These are phyloP conservation scores for Capsicum baccatum DNA, from an alignment of 257 asterid species.

Conservation along the genomic window DNA sequence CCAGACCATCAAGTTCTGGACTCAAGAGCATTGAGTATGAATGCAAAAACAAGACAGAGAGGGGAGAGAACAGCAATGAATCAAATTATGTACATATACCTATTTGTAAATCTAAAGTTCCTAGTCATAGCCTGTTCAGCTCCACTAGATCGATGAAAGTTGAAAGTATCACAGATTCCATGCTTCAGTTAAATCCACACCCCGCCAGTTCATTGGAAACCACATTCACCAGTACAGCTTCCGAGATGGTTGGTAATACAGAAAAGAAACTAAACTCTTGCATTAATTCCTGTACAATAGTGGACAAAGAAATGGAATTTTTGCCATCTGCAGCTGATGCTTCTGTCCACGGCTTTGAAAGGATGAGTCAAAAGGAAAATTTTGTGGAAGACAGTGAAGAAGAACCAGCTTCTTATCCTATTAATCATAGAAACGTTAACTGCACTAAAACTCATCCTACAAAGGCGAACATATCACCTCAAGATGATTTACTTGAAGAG, in stretches of 20 bases:
- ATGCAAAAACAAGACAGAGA: slow-evolving; percentile 30
- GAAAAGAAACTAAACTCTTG: slow-evolving; percentile 30
- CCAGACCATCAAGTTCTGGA: slow-evolving; percentile 36
- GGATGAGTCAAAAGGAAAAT: slow-evolving; percentile 38
- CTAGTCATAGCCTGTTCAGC: slow-evolving; percentile 29
- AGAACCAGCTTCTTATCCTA: slow-evolving; percentile 37
- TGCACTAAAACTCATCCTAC: slow-evolving; percentile 36
- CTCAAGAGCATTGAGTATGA: slow-evolving; percentile 30
- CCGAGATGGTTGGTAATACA: slow-evolving; percentile 37
- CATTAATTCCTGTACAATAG: slow-evolving; percentile 39
- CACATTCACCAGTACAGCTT: slow-evolving; percentile 38
- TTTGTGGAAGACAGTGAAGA: slow-evolving; percentile 33
- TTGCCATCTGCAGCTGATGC: slow-evolving; percentile 38
- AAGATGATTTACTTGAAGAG: slow-evolving; percentile 39
- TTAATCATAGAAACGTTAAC: slow-evolving; percentile 39
- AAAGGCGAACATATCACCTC: slow-evolving; percentile 28
- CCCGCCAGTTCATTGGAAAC: slow-evolving; percentile 29
- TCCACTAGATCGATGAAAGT: slow-evolving; percentile 30
- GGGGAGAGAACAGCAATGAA: slow-evolving; percentile 29
- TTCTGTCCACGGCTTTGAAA: slow-evolving; percentile 38
- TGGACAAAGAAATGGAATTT: slow-evolving; percentile 42
- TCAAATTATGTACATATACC: slow-evolving; percentile 35
- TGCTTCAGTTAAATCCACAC: slow-evolving; percentile 41
- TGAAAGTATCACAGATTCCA: slow-evolving; percentile 32
- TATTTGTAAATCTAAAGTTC: slow-evolving; percentile 31